Conservation (phyloP, 2,329 filamentous ascomycete species). For the Incumbomyces lentus region DNA sequence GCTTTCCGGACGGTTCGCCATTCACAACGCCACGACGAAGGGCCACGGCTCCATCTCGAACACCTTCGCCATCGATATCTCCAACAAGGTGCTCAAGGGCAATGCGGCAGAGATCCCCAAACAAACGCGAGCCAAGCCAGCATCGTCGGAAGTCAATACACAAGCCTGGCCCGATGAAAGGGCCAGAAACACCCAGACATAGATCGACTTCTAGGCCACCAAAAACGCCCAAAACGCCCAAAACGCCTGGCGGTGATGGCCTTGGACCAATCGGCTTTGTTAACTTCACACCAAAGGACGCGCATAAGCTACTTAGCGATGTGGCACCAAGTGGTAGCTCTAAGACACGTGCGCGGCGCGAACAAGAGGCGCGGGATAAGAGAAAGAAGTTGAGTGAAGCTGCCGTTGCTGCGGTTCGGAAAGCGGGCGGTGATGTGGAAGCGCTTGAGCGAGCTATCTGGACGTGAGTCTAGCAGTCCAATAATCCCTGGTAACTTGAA, state of each 20-base stretch:
- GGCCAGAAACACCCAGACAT: slow-evolving; percentile 14
- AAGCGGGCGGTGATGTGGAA: slow-evolving; percentile 37
- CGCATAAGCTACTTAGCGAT: slow-evolving; percentile 67
- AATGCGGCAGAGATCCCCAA: slow-evolving; percentile 20
- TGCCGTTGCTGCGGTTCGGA: slow-evolving; percentile 30
- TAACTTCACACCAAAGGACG: slow-evolving; percentile 79
- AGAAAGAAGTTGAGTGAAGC: slow-evolving; percentile 36
- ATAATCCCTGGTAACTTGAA: background rate
- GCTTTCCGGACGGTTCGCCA: slow-evolving; percentile 27
- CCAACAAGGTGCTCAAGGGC: slow-evolving; percentile 27
- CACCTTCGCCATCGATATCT: slow-evolving; percentile 31
- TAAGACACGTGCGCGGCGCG: slow-evolving; percentile 88
- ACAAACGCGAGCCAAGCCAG: slow-evolving; percentile 22
- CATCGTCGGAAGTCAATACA: slow-evolving; percentile 31
- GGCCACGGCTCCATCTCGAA: slow-evolving; percentile 20
- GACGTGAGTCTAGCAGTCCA: background rate
- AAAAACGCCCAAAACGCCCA: slow-evolving; percentile 21
- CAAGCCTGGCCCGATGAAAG: slow-evolving; percentile 28
- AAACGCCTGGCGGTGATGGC: slow-evolving; percentile 18
- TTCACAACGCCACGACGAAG: slow-evolving; percentile 23
- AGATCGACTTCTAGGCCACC: slow-evolving; percentile 16
- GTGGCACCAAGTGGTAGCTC: slow-evolving; percentile 84
- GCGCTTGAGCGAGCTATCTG: slow-evolving; percentile 21
- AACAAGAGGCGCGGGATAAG: slow-evolving; percentile 76
- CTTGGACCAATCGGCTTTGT: slow-evolving; percentile 49